Percentiles rank a stretch among this genome's conserved stretches.
These are phyloP conservation scores for Nakataea oryzae DNA, from an alignment of 2,329 filamentous ascomycete species.

Conservation along the genomic window DNA sequence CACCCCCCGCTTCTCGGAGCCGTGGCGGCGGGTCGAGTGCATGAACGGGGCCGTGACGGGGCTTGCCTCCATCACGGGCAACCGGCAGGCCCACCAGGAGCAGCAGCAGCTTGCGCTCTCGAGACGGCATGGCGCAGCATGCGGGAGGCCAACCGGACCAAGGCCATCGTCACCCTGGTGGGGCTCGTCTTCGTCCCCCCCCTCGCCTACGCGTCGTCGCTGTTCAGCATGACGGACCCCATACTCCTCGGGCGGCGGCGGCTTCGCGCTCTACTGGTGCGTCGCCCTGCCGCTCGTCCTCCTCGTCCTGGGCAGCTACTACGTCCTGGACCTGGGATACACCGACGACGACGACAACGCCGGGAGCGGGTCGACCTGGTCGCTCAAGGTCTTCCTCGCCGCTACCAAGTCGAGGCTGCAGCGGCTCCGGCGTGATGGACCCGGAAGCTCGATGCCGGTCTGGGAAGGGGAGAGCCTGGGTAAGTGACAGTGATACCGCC, in stretches of 20 bases:
- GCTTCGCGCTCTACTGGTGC: slow-evolving; percentile 13
- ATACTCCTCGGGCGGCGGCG: slow-evolving; percentile 9
- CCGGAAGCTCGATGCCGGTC: neutral
- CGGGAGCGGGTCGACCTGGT: slow-evolving; percentile 12
- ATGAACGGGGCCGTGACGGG: slow-evolving; percentile 14
- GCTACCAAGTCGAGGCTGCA: slow-evolving; percentile 1
- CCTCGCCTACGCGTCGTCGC: slow-evolving; percentile 10
- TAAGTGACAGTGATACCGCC: no score
- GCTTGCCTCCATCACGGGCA: slow-evolving; percentile 14
- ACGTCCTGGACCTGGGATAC: slow-evolving; percentile 13
- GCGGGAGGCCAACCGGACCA: slow-evolving; percentile 14
- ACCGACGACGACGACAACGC: neutral
- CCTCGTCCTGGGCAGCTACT: slow-evolving; percentile 10
- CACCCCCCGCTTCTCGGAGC: slow-evolving; percentile 11
- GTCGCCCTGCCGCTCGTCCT: slow-evolving; percentile 11
- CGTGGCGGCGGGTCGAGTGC: slow-evolving; percentile 12
- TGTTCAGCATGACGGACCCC: slow-evolving; percentile 14
- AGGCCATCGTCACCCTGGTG: slow-evolving; percentile 13
- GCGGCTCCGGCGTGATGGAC: neutral
- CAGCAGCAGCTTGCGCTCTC: slow-evolving; percentile 12
- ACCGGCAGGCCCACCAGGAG: slow-evolving; percentile 12
- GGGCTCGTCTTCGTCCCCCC: slow-evolving; percentile 12
- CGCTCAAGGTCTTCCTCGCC: slow-evolving; percentile 7
- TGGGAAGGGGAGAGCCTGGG: neutral
- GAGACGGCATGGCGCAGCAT: slow-evolving; percentile 9